Conservation (phyloP, 176 grass and related monocot species). For the Neostapfia colusana region DNA sequence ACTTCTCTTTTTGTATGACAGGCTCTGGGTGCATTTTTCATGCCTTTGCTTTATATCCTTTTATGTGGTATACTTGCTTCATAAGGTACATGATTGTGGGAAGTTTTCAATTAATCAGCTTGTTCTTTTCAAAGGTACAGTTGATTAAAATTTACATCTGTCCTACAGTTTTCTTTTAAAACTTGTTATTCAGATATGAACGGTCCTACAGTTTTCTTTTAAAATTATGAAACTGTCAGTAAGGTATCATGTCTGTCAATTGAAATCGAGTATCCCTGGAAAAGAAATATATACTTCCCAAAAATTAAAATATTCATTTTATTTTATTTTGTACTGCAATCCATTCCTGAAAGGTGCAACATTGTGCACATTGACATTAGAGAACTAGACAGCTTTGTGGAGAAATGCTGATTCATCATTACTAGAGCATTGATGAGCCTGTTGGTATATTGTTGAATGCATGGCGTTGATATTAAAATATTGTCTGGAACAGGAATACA, state of each 20-base stretch:
- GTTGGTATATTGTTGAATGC: neutral
- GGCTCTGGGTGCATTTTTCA: conserved; percentile 90
- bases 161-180: neutral
- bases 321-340: neutral
- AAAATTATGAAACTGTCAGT: neutral
- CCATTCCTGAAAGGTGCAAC: neutral
- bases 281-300: neutral
- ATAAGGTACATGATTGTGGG: conserved; percentile 49
- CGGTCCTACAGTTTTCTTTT: too few relatives aligned
- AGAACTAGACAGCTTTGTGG: neutral
- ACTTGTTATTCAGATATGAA: neutral
- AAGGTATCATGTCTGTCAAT: neutral
- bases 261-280: neutral
- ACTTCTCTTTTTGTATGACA: conserved; percentile 40
- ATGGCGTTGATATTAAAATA: conserved; percentile 6
- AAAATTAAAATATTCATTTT: neutral
- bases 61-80: conserved; percentile 70
- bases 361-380: neutral
- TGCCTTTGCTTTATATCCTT: conserved; percentile 81
- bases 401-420: neutral
- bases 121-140: neutral
- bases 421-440: neutral
- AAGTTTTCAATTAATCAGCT: neutral
- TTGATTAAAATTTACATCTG: neutral
- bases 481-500: conserved; percentile 60